Evolutionary conservation across 768 basidiomycete genomes (phyloP), one percentile per base, ranked within the genome.

Genomic region (Mycena epipterygia): DNA sequence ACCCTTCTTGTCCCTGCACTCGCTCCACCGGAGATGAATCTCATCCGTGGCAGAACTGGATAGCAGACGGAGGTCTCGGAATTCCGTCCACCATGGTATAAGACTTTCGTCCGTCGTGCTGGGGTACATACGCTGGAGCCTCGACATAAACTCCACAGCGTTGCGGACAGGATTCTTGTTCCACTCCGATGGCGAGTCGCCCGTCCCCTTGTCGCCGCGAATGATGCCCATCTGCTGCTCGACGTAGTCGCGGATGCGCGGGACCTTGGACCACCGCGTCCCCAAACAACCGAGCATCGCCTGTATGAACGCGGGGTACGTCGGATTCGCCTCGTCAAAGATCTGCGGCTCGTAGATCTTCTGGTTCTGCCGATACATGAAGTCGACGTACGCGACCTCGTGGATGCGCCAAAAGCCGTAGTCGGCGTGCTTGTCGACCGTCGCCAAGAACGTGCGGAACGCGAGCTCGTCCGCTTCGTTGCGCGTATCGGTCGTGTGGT

Each of bases 321-420:
- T 35, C 49, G 66, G 3, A 68, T 57, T 64, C 32, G 46, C 41
- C 58, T 68, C 70, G 32, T 68, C 67, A 64, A 74, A 74, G 35
- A 48, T 30, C 57, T 55, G 55, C 6, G 52, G 49, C 53, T 52
- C 66, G 56, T 64, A 71, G 63, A 66, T 60, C 52, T 72, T 69
- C 42, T 74, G 66, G 44, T 68, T 64, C 37, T 68, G 70, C 35
- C 29, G 33, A 53, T 68, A 64, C 57, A 74, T 64, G 29, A 59
- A 60, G 17, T 74, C 63, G 48, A 74, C 70, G 25, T 68, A 74
- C n/a, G 58, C 66, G 16, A 21, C 61, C 68, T 72, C 73, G 46
- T 74, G 70, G 57, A 74, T 69, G 48, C 70, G 64, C 67, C 70
- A 74, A 53, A 59, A 72, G 30, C 73, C 73, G 27, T 56, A 64